Evolutionary conservation across 2,329 filamentous ascomycete species (phyloP).

Genomic region (Trichoderma arundinaceum): DNA sequence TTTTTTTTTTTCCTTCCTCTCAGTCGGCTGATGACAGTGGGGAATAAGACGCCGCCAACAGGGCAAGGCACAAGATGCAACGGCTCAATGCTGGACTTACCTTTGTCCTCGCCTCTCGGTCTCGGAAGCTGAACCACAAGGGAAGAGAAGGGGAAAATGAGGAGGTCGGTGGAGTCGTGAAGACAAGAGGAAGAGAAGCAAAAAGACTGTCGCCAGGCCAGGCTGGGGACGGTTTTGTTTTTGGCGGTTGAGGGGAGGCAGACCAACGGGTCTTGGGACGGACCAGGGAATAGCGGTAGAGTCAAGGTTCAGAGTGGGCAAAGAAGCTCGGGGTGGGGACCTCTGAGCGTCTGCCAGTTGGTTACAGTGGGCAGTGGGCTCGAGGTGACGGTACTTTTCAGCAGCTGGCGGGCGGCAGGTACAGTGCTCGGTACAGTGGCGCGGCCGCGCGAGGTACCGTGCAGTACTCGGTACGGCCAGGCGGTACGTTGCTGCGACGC

Average conservation of each 20-base stretch:
- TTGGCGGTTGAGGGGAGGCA: slow-evolving; percentile 41
- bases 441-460: no score
- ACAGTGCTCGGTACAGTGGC: slow-evolving; percentile 14
- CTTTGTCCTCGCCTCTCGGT: slow-evolving; percentile 30
- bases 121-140: slow-evolving; percentile 35
- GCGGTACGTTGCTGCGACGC: slow-evolving; percentile 9
- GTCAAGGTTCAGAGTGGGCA: slow-evolving; percentile 35
- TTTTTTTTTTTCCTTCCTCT: slow-evolving; percentile 24
- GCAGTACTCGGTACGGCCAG: neutral
- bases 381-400: slow-evolving; percentile 24
- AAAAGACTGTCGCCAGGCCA: slow-evolving; percentile 34
- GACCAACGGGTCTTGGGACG: slow-evolving; percentile 35
- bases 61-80: slow-evolving; percentile 28
- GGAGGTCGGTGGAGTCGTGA: slow-evolving; percentile 47
- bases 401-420: neutral
- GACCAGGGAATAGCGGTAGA: slow-evolving; percentile 42
- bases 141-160: slow-evolving; percentile 35
- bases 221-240: slow-evolving; percentile 44
- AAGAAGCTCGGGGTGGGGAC: slow-evolving; percentile 29
- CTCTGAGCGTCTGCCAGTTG: slow-evolving; percentile 29
- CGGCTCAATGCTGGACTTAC: slow-evolving; percentile 23
- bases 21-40: slow-evolving; percentile 30
- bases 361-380: slow-evolving; percentile 20
- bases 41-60: slow-evolving; percentile 41
- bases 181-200: slow-evolving; percentile 40